Evolutionary conservation across 768 basidiomycete species (phyloP), one percentile per base, ranked within the genome.

Genomic region (Chalciporus chontae): DNA sequence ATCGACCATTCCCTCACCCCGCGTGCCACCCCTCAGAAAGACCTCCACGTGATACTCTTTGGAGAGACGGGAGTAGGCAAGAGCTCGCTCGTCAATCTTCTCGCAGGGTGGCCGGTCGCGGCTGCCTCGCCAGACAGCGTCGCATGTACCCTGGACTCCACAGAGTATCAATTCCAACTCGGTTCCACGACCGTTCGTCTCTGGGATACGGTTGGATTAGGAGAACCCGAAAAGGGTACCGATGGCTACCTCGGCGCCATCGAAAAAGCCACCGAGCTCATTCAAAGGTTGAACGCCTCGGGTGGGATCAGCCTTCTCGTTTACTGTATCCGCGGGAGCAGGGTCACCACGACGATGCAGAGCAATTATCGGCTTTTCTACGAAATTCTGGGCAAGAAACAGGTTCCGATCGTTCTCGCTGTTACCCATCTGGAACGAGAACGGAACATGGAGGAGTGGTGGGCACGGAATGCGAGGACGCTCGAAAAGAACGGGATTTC

Each of bases 361-460:
- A 66, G 50, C 40, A 71, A 69, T 37, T 72, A 68, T 24, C 48
- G 56, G 3, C 50, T 75, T 15, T 74, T 75, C 57, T 54, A 66
- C 36, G 67, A 76, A 42, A 65, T 74, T 31, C 68, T 76, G 4
- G 75, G 76, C 36, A 62, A 55, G 45, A 52, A 52, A 26, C 48
- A 62, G 27, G 74, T 75, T 11, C 75, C 74, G 17, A 66, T 69
- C 32, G 62, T 70, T 3, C 45, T 76, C 15, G 71, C 64, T 19
- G 53, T 76, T 9, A 75, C 72, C 0, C 69, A 73, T 21, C 63
- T 76, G 4, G 73, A 73, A 45, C 49, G 62, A 2, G 68, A 69
- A 34, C 23, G 2, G 1, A 38, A 43, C 39, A 69, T 70, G 68
- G 65, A 69, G 19, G 48, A 45, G 7, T 69, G 69, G 68, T 69